A percentile compares a stretch with the other conserved stretches of the same genome.
Conservation (phyloP, 768 basidiomycete species). For the Hemileccinum impolitum region DNA sequence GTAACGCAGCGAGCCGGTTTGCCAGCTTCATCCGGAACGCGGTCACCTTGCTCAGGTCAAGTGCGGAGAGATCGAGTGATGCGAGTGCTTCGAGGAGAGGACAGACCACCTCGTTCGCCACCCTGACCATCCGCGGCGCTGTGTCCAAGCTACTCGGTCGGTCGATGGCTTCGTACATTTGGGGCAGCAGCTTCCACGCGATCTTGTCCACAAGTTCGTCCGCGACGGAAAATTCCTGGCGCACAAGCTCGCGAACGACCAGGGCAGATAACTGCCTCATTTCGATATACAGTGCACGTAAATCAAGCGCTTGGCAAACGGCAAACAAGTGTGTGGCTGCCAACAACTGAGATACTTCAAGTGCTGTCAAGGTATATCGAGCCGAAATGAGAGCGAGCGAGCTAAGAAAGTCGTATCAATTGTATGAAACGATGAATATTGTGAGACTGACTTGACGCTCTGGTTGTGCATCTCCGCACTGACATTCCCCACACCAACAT, state of each 20-base stretch:
- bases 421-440: neutral
- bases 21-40: slow-evolving; percentile 22
- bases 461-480: slow-evolving; percentile 93
- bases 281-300: slow-evolving; percentile 71
- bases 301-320: slow-evolving; percentile 80
- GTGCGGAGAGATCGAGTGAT: slow-evolving; percentile 5
- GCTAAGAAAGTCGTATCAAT: slow-evolving; percentile 33
- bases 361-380: slow-evolving; percentile 71
- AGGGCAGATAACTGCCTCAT: slow-evolving; percentile 39
- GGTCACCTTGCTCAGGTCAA: slow-evolving; percentile 24
- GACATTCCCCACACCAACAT: slow-evolving; percentile 81
- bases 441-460: slow-evolving; percentile 69
- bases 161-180: slow-evolving; percentile 55
- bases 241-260: slow-evolving; percentile 19
- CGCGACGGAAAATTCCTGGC: slow-evolving; percentile 12
- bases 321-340: slow-evolving; percentile 74
- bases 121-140: slow-evolving; percentile 62
- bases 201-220: slow-evolving; percentile 13
- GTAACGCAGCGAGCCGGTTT: slow-evolving; percentile 10
- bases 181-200: slow-evolving; percentile 31
- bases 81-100: slow-evolving; percentile 53
- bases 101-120: slow-evolving; percentile 59
- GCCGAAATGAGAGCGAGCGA: slow-evolving; percentile 83
- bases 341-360: slow-evolving; percentile 75
- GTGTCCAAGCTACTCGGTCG: slow-evolving; percentile 71